A percentile compares a stretch with the other conserved stretches of the same genome.
phyloP scores from a whole-genome alignment of 768 basidiomycete species.

The Cubamyces lactineus region DNA sequence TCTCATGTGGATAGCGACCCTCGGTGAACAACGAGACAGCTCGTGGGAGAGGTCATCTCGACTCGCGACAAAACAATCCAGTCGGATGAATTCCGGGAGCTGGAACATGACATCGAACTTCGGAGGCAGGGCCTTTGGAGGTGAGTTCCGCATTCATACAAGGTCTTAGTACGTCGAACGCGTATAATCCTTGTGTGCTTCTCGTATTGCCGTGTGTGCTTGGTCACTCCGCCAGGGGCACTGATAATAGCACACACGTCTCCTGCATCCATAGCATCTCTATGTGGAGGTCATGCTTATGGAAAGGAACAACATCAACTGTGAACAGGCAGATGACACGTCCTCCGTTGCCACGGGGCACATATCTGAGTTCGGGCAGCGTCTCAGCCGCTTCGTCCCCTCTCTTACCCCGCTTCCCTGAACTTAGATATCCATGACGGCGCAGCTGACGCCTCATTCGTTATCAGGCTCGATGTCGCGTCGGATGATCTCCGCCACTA shows the following conservation, averaged over 20 bases:
- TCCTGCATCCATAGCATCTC: no score
- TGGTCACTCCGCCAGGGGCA: no score
- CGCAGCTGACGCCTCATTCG: neutral
- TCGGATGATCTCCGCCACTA: constrained; percentile 70
- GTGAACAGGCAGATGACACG: no score
- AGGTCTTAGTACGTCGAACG: neutral
- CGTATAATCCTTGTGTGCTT: no score
- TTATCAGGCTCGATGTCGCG: constrained; percentile 67
- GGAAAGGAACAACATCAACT: no score
- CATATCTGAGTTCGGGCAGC: no score
- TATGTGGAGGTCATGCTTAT: no score
- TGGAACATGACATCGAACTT: constrained; percentile 85
- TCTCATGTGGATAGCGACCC: constrained; percentile 3
- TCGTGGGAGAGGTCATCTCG: constrained; percentile 90
- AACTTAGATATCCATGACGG: neutral
- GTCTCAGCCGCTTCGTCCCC: no score
- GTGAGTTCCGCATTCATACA: constrained; percentile 45
- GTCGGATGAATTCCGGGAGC: constrained; percentile 77
- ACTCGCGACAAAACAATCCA: constrained; percentile 79
- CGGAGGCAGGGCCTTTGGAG: constrained; percentile 71
- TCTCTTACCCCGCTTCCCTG: neutral
- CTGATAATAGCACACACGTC: no score
- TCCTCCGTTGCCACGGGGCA: no score
- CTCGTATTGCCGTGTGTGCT: no score
- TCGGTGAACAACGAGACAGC: constrained; percentile 47